A percentile compares a stretch with the other conserved stretches of the same genome.
Conservation (phyloP, 306 rosid species). For the Adenanthera pavonina region DNA sequence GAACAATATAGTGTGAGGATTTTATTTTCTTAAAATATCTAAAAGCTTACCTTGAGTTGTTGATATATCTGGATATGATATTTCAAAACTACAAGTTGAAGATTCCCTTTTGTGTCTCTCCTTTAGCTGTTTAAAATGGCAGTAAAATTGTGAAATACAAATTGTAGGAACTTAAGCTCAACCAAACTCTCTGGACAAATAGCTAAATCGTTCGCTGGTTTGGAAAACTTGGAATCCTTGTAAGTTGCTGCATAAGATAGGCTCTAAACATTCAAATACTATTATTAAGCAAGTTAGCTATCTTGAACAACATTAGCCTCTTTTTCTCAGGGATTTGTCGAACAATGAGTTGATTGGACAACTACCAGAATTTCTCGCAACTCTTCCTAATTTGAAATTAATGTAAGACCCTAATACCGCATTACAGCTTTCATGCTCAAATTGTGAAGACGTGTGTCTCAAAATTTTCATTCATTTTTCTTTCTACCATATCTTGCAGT, state of each 20-base stretch:
- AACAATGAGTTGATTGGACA: too few species aligned
- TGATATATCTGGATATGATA: not conserved
- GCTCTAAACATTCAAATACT: too few species aligned
- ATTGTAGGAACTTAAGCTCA: constrained; percentile 13
- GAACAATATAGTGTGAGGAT: not conserved
- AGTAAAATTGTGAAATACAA: not conserved
- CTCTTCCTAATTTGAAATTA: too few species aligned
- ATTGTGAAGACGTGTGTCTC: not conserved
- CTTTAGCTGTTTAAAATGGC: not conserved
- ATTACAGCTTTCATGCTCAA: not conserved
- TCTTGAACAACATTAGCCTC: not conserved
- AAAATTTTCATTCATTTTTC: not conserved
- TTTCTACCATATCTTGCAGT: not conserved
- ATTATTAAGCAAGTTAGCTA: too few species aligned
- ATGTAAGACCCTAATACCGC: not conserved
- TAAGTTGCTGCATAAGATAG: not conserved
- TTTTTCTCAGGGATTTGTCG: too few species aligned
- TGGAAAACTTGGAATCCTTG: not conserved
- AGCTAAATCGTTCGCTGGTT: not conserved
- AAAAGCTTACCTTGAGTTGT: not conserved
- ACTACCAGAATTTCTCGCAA: too few species aligned
- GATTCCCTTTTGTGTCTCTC: not conserved
- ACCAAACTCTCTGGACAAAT: constrained; percentile 1
- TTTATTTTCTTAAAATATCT: not conserved
- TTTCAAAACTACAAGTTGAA: not conserved